Evolutionary conservation across 495 filamentous ascomycete genomes (phyloP), one percentile per base, ranked within the genome.

Genomic region (Lophium mytilinum): DNA sequence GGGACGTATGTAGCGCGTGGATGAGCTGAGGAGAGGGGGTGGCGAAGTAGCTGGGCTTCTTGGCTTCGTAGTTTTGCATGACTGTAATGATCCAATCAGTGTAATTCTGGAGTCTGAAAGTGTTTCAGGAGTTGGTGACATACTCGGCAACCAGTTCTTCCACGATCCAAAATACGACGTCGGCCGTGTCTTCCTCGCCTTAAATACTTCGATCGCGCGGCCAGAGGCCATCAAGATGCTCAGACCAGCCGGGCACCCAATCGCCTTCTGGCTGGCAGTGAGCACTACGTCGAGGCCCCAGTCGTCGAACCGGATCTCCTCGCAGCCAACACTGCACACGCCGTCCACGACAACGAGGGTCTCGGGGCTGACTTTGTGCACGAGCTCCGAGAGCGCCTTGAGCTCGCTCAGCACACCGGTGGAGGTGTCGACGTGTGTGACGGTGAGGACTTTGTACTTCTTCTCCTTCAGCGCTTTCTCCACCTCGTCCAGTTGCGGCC

Each of bases 61-160:
- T 85, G 63, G 88, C 88, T 76, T 98, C 93, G 75, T 98, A 98
- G 70, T 96, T 96, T 76, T 91, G 83, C 93, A 98, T 97, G 68
- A 98, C 80, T 85, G 49, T 10, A 37, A 30, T 34, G n/a, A 24
- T 2, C 30, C 56, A 37, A 48, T 63, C 50, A 59, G 58, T 48
- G 45, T 10, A 37, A 30, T 12, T 42, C 9, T 52, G 12, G 37
- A 11, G 35, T 34, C 1, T 46, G 53, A 21, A 9, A 21, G 4
- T 11, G 24, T 17, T 10, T 11, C 39, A 48, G 17, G 49, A 39
- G 15, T 35, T 5, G 53, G 36, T 17, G 41, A 69, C 74, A 52
- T 76, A 86, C 83, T 94, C 50, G 92, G 93, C 39, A 92, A 77
- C 93, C 93, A 98, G 73, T 98, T 97, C 76, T 86, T 89, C 75